Evolutionary conservation across 257 asterid genomes (phyloP), one percentile per base, ranked within the genome.

Genomic region (Solanum infundibuliforme): DNA sequence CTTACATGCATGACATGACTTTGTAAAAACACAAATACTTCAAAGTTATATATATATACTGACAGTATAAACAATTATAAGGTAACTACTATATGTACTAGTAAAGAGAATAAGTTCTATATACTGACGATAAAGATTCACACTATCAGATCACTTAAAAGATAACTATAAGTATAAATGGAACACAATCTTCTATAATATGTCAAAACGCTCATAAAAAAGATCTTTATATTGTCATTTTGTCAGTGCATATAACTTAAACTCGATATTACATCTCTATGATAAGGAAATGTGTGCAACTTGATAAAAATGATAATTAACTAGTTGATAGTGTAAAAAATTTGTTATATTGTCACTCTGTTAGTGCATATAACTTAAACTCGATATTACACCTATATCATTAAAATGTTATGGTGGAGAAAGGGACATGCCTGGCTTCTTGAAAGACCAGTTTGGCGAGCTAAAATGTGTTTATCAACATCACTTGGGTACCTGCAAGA

Each of bases 381-480:
- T 55, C 25, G 25, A 55, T 55, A 55, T 55, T 55, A 55, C 65
- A 0, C 1, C 65, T 55, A 55, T 58, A 58, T 58, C 12, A 58
- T 58, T 6, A 58, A 60, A 21, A 60, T 60, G 41, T 43, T 25
- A 9, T 48, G 34, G 34, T 7, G 48, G 58, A 89, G 93, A 92
- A 90, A 89, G 68, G 41, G 92, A 93, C 96, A 83, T 87, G 93
- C 99, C 98, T 96, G 99, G 92, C 98, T 94, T 94, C 98, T 95
- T 34, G 99, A 96, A 69, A 96, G 98, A 41, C 99, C 98, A 23
- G 99, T 96, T 93, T 95, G 98, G 91, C 98, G 98, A 87, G 99
- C 96, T 89, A 96, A 91, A 85, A 96, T 93, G 90, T 96, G 99
- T 88, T 96, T 96, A 93, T 96, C 99, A 4, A 95, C 98, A 92